phyloP scores from a whole-genome alignment of 106 monocot genomes.

The Ottelia alismoides region DNA sequence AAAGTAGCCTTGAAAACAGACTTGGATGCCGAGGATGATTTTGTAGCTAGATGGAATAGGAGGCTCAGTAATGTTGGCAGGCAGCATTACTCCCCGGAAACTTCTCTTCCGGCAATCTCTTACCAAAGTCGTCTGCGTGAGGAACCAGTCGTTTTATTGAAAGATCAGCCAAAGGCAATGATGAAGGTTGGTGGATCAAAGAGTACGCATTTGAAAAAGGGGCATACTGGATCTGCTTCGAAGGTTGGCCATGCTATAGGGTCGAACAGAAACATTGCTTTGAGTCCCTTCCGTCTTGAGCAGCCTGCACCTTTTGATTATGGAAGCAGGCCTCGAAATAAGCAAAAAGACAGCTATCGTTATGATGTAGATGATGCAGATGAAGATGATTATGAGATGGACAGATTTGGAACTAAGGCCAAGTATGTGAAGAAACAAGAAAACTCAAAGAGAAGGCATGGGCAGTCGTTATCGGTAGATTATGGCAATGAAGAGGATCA shows the following conservation, averaged over 20 bases:
- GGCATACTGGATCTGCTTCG: slow-evolving; percentile 4
- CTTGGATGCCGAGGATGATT: slow-evolving; percentile 24
- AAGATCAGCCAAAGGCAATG: slow-evolving; percentile 37
- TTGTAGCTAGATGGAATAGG: slow-evolving; percentile 11
- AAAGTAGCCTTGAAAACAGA: slow-evolving; percentile 21
- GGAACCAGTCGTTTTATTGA: slow-evolving; percentile 15
- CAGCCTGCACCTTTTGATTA: slow-evolving; percentile 19
- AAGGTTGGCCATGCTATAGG: neutral
- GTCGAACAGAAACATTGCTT: too few species aligned
- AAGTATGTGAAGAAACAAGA: slow-evolving; percentile 33
- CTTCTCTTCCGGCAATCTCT: slow-evolving; percentile 3
- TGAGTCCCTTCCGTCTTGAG: too few species aligned
- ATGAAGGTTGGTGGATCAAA: slow-evolving; percentile 20
- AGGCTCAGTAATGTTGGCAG: slow-evolving; percentile 8
- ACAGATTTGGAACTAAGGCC: slow-evolving; percentile 3
- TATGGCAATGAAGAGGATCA: slow-evolving; percentile 9
- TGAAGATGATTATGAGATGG: slow-evolving; percentile 10
- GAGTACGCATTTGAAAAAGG: too few species aligned
- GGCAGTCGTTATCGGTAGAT: neutral
- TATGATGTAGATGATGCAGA: slow-evolving; percentile 12
- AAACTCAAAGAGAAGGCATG: slow-evolving; percentile 6
- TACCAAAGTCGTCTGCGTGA: neutral
- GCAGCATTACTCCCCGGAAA: neutral
- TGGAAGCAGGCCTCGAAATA: slow-evolving; percentile 3
- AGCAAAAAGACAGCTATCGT: neutral